A percentile compares a stretch with the other conserved stretches of the same genome.
Evolutionary conservation across 2,329 filamentous ascomycete species (phyloP).

Genomic region (Cladophialophora immunda): DNA sequence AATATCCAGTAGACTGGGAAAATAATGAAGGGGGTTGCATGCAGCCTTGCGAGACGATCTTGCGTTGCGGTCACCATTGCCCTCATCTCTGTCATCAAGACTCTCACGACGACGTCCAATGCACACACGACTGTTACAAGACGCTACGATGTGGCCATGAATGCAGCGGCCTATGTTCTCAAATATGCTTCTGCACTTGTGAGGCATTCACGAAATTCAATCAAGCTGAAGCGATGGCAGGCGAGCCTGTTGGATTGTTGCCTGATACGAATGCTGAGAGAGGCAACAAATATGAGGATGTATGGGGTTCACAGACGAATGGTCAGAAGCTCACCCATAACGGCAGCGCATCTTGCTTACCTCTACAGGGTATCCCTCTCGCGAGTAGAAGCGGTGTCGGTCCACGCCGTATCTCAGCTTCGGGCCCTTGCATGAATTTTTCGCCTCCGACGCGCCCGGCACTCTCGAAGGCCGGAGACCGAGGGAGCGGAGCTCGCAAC

Average conservation of each 20-base stretch:
- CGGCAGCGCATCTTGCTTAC: constrained; percentile 35
- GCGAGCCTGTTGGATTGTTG: neutral
- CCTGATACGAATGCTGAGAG: neutral
- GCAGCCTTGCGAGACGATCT: constrained; percentile 52
- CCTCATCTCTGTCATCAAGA: constrained; percentile 60
- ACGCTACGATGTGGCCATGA: constrained; percentile 35
- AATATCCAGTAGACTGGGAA: constrained; percentile 54
- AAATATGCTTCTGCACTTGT: constrained; percentile 36
- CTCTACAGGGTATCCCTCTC: constrained; percentile 16
- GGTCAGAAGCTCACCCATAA: constrained; percentile 24
- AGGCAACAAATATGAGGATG: constrained; percentile 1
- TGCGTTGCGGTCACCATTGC: constrained; percentile 64
- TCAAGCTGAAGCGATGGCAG: constrained; percentile 11
- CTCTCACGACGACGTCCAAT: constrained; percentile 46
- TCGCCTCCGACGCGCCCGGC: neutral
- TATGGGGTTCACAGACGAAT: constrained; percentile 14
- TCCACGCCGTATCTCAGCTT: neutral
- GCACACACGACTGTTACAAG: constrained; percentile 46
- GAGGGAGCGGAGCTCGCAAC: neutral
- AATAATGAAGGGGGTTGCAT: constrained; percentile 63
- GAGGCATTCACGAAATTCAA: constrained; percentile 25
- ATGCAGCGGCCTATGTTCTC: constrained; percentile 32
- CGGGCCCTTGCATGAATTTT: neutral
- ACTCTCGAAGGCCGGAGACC: neutral
- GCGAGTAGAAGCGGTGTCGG: neutral